Evolutionary conservation across 495 filamentous ascomycete species (phyloP), one percentile per base, ranked within the genome.

Genomic region (Neurospora terricola): DNA sequence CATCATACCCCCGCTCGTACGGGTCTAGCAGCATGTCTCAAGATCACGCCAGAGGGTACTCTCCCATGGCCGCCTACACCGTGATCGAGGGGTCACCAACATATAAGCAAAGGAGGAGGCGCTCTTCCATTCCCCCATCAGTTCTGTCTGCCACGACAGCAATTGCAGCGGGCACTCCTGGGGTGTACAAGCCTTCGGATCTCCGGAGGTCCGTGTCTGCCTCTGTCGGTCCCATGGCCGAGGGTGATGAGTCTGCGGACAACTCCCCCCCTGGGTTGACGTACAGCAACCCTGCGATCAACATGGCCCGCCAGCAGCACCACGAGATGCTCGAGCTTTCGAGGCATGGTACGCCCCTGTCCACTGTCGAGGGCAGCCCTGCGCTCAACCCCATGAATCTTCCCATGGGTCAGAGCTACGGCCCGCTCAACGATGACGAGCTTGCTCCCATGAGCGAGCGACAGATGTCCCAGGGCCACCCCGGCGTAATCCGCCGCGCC

Each of bases 71-170:
- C 54, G 90, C 94, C 72, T 99, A 97, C 86, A 95, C 94, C 16
- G 93, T 97, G 62, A 94, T 99, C 76, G 96, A 99, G 84, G 96
- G 96, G 27, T 99, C 96, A 7, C 96, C 96, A 34, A 97, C 95
- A 12, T 99, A 99, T 85, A 99, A 99, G 87, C 96, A 98, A 84
- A 89, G 96, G 73, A 88, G 96, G 78, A 89, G 96, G 74, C 91
- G 96, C 38, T 97, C 96, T 27, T 98, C 96, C 34, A 91, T 98
- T 70, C 91, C 93, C 21, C 92, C 94, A 14, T 88, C 89, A 43
- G 86, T 92, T 70, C 86, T 86, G 39, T 88, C 88, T 74, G 88
- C 90, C 40, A 86, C 90, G 71, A 87, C 90, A 69, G 88, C 89
- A 27, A 85, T 88, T 6, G 86, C 86, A n/a, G 84, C 86, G 70